Evolutionary conservation across 805 yeast species (phyloP), one percentile per base, ranked within the genome.

Genomic region (Danielia oregonensis): DNA sequence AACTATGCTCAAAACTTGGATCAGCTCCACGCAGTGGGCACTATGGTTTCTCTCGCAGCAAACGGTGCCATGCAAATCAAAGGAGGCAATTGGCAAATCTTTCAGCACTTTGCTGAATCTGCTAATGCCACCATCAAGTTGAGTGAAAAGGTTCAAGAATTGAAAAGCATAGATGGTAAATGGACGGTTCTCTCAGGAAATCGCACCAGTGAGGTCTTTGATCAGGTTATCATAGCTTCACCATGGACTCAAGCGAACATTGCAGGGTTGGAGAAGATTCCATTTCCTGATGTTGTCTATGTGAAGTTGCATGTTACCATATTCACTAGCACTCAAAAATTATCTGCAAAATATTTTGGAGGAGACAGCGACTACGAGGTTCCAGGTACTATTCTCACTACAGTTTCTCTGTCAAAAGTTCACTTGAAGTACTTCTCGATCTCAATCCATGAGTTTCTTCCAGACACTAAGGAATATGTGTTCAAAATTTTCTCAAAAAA

Each of bases 31-130:
- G 67, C 63, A 0, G 39, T 72, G 13, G 77, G 66, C 0, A 54
- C 68, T 1, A 31, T 62, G 17, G 71, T 72, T 11, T 52, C 67
- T 9, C 21, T 68, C 17, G 60, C 71, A 2, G 67, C 74, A 0
- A 52, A 52, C 2, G 60, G 55, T 9, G 63, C 65, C 2, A 35
- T 42, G 8, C 43, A 52, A 4, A 61, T 73, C 3, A 44, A 49
- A 3, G 77, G 76, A 5, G 78, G 78, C 5, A 72, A 72, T 41
- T 64, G 55, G 46, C 53, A 51, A 35, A 62, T 73, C 12, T 72
- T 73, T 44, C 63, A 65, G 17, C 46, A 46, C 4, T 64, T 70
- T 55, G 42, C 68, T n/a, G 40, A 57, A 2, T 26, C 27, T 3
- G 61, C 76, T 0, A 42, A 36, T 1, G 72, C 76, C 0, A 37